These are phyloP conservation scores for Mortierella polycephala DNA, from an alignment of 371 early-diverging fungal genomes.

Conservation along the genomic window DNA sequence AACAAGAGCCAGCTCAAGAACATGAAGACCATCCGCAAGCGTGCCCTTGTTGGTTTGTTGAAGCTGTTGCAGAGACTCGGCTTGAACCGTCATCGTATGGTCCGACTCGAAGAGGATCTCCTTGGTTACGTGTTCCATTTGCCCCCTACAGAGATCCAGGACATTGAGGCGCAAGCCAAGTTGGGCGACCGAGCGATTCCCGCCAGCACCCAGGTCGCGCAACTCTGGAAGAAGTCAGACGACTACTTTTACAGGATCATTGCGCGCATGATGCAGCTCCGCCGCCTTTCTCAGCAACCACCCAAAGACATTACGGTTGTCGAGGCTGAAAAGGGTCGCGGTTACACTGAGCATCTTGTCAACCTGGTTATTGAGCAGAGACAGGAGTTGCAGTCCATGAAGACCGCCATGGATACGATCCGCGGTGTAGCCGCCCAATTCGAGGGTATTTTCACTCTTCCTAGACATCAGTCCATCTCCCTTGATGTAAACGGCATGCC, in stretches of 20 bases:
- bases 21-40: constrained; percentile 85
- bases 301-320: constrained; percentile 76
- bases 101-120: constrained; percentile 56
- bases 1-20: constrained; percentile 76
- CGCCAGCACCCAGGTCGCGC: constrained; percentile 53
- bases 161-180: constrained; percentile 52
- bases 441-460: constrained; percentile 31
- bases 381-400: constrained; percentile 52
- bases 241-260: constrained; percentile 79
- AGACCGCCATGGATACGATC: constrained; percentile 44
- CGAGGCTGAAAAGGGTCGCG: constrained; percentile 77
- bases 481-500: constrained; percentile 35
- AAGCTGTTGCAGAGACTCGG: constrained; percentile 86
- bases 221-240: constrained; percentile 73
- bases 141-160: constrained; percentile 51
- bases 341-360: constrained; percentile 79
- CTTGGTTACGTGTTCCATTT: constrained; percentile 57
- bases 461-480: constrained; percentile 34
- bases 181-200: constrained; percentile 34
- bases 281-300: constrained; percentile 67
- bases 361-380: constrained; percentile 73
- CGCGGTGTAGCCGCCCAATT: constrained; percentile 52
- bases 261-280: constrained; percentile 74
- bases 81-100: constrained; percentile 66
- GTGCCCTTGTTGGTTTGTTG: constrained; percentile 88